Conservation (phyloP, 1,139 yeast genomes). For the Williopsis jadinii region DNA sequence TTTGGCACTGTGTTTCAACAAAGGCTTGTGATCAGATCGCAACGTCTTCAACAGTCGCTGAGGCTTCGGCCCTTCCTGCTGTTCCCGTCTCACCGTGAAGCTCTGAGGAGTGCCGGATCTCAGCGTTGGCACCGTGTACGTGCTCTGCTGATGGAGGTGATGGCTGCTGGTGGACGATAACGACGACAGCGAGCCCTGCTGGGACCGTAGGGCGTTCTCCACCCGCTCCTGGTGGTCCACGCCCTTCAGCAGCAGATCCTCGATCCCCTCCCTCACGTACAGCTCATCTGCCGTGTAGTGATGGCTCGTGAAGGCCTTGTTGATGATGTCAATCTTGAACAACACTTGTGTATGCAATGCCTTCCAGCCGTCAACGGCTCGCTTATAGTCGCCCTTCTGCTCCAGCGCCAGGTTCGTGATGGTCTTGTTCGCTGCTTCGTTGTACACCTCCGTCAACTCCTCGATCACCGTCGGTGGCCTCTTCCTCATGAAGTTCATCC, state of each 20-base stretch:
- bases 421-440: slow-evolving; percentile 53
- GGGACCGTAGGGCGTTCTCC: slow-evolving; percentile 8
- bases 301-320: slow-evolving; percentile 34
- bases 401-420: slow-evolving; percentile 51
- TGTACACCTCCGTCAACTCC: slow-evolving; percentile 53
- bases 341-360: slow-evolving; percentile 54
- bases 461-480: slow-evolving; percentile 53
- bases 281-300: slow-evolving; percentile 37
- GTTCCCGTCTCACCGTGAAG: slow-evolving; percentile 16
- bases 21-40: too few relatives aligned
- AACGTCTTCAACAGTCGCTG: slow-evolving; percentile 23
- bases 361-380: slow-evolving; percentile 68
- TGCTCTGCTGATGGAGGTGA: slow-evolving; percentile 6
- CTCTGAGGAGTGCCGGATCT: slow-evolving; percentile 17
- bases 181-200: not conserved
- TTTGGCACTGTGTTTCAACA: too few relatives aligned
- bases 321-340: slow-evolving; percentile 49
- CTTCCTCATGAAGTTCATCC: slow-evolving; percentile 42
- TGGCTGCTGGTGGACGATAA: slow-evolving; percentile 2
- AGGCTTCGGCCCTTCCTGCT: slow-evolving; percentile 9
- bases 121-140: slow-evolving; percentile 21
- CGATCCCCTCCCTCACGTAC: slow-evolving; percentile 29
- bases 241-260: slow-evolving; percentile 27
- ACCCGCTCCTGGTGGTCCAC: slow-evolving; percentile 32
- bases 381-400: slow-evolving; percentile 43